Conservation (phyloP, 1,284 basidiomycete genomes). For the Cutaneotrichosporon sp. region DNA sequence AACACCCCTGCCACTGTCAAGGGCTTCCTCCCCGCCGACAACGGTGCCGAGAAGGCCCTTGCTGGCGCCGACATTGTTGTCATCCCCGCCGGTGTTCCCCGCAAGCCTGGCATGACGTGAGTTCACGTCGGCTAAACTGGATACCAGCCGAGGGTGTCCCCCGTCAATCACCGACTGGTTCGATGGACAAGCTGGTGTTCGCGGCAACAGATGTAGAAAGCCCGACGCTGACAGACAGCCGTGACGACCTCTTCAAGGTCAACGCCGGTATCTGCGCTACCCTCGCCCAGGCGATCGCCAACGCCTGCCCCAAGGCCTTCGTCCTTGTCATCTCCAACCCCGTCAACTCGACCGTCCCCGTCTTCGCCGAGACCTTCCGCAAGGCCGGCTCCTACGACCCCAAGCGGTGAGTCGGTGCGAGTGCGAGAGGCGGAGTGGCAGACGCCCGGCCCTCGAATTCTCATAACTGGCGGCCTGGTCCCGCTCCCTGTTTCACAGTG, state of each 20-base stretch:
- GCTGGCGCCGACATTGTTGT: slow-evolving; percentile 65
- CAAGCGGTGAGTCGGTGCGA: slow-evolving; percentile 48
- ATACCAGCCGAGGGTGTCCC: background rate
- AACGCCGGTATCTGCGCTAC: slow-evolving; percentile 72
- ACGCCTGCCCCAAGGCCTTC: slow-evolving; percentile 82
- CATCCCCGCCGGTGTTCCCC: slow-evolving; percentile 94
- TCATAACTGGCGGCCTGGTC: too few relatives aligned
- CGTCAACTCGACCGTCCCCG: slow-evolving; percentile 83
- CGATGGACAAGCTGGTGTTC: too few relatives aligned
- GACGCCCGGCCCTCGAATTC: too few relatives aligned
- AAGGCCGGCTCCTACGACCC: slow-evolving; percentile 94
- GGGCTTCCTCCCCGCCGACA: slow-evolving; percentile 50
- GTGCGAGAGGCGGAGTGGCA: background rate
- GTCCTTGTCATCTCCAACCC: slow-evolving; percentile 94
- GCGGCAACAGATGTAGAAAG: too few relatives aligned
- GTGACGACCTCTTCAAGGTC: slow-evolving; percentile 92
- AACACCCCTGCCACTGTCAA: slow-evolving; percentile 78
- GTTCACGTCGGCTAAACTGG: slow-evolving; percentile 48
- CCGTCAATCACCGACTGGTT: too few relatives aligned
- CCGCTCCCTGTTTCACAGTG: too few relatives aligned
- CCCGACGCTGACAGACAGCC: slow-evolving; percentile 42
- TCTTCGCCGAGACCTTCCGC: slow-evolving; percentile 87
- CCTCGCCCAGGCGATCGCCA: slow-evolving; percentile 81
- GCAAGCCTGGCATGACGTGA: slow-evolving; percentile 67
- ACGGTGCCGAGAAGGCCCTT: slow-evolving; percentile 45